These are phyloP conservation scores for Reticulomyxa filosa DNA, from an alignment of 78 protist genomes.

Conservation along the genomic window DNA sequence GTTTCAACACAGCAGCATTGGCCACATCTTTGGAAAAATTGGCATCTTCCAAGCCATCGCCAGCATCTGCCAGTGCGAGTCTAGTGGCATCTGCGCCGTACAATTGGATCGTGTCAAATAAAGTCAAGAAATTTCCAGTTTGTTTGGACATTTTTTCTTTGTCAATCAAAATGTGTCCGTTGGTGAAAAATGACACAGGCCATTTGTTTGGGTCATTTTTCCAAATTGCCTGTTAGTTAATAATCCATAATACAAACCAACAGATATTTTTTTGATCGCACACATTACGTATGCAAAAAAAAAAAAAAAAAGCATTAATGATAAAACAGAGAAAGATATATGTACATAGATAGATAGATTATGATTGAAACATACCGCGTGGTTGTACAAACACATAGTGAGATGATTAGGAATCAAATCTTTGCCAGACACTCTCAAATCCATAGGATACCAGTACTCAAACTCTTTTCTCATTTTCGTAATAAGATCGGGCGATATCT, in stretches of 20 bases:
- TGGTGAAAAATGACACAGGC: background rate
- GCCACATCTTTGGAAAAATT: conserved; percentile 67
- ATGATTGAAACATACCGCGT: too few species aligned
- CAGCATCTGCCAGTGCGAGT: conserved; percentile 91
- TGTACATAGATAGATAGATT: background rate
- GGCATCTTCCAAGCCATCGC: conserved; percentile 93
- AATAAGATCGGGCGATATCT: too few species aligned
- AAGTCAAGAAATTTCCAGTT: conserved; percentile 92
- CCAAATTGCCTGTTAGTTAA: background rate
- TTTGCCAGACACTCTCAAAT: conserved; percentile 89
- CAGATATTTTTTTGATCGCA: background rate
- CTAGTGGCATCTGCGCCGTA: conserved; percentile 79
- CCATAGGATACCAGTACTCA: conserved; percentile 91
- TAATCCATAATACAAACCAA: background rate
- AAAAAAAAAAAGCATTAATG: background rate
- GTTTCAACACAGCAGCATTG: conserved; percentile 49
- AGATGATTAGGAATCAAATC: conserved; percentile 53
- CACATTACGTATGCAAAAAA: background rate
- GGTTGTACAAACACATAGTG: conserved; percentile 58
- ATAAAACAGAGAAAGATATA: background rate
- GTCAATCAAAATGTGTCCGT: conserved; percentile 62
- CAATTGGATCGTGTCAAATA: conserved; percentile 23
- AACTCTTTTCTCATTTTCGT: conserved; percentile 54
- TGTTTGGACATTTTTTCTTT: conserved; percentile 93
- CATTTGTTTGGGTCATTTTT: background rate